Percentiles rank a stretch among this genome's conserved stretches.
Conservation (phyloP, 1,284 basidiomycete species). For the Apiotrichum brassicae region DNA sequence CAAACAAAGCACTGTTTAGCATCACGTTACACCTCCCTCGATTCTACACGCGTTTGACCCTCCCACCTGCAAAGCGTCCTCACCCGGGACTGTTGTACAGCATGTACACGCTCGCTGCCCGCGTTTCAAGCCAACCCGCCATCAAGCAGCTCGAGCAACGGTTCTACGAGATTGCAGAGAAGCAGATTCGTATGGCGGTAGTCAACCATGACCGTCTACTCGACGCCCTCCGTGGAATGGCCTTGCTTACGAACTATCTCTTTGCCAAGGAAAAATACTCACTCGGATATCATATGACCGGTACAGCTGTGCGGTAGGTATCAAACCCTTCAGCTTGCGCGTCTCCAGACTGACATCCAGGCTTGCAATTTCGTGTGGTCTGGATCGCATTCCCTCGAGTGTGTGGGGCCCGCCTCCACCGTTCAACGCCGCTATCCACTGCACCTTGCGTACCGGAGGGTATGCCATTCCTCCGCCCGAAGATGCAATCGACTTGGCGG, state of each 20-base stretch:
- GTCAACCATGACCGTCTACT: slow-evolving; percentile 26
- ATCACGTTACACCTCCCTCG: slow-evolving; percentile 21
- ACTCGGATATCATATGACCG: slow-evolving; percentile 25
- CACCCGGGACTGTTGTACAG: slow-evolving; percentile 26
- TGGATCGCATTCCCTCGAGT: slow-evolving; percentile 22
- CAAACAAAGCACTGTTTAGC: neutral
- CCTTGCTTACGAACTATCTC: slow-evolving; percentile 25
- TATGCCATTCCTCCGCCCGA: slow-evolving; percentile 18
- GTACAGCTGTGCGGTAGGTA: slow-evolving; percentile 18
- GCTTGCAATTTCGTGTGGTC: slow-evolving; percentile 25
- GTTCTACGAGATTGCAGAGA: slow-evolving; percentile 31
- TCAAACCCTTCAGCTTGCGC: no score
- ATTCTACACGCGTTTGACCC: slow-evolving; percentile 24
- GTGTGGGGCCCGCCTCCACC: slow-evolving; percentile 15
- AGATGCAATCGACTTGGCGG: slow-evolving; percentile 23
- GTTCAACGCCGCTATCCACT: slow-evolving; percentile 19
- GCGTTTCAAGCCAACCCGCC: slow-evolving; percentile 23
- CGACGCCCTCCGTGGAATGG: slow-evolving; percentile 29
- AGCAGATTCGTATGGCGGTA: slow-evolving; percentile 26
- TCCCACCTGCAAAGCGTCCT: slow-evolving; percentile 22
- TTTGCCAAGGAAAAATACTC: slow-evolving; percentile 28
- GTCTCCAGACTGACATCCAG: slow-evolving; percentile 3
- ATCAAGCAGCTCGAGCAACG: slow-evolving; percentile 26
- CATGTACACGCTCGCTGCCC: slow-evolving; percentile 24
- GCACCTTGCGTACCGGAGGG: slow-evolving; percentile 20